phyloP scores from a whole-genome alignment of 2,329 filamentous ascomycete genomes.

The Ceratocystis cubensis region DNA sequence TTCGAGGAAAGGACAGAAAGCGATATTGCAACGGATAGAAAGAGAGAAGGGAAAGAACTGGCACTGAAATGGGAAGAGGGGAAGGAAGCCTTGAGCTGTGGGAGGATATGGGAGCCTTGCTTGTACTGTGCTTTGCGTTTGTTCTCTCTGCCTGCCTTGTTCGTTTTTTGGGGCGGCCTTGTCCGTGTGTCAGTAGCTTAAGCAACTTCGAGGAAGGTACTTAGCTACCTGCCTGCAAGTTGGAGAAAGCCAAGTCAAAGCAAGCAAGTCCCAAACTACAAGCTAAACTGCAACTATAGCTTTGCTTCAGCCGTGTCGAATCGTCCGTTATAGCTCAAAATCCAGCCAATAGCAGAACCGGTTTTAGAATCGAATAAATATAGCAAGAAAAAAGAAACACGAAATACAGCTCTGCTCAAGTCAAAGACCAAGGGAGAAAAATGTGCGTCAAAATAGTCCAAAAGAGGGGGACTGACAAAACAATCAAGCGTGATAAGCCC shows the following conservation, averaged over 20 bases:
- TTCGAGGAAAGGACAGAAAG: not conserved
- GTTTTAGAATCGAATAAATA: not conserved
- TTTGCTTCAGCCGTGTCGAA: conserved; percentile 7
- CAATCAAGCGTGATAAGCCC: not conserved
- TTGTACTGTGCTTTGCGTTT: not conserved
- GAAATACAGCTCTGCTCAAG: not conserved
- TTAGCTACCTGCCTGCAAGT: not conserved
- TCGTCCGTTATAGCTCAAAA: not conserved
- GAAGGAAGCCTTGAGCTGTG: not conserved
- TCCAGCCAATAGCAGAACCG: not conserved
- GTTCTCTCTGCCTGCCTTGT: not conserved
- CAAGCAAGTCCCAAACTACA: not conserved
- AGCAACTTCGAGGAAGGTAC: not conserved
- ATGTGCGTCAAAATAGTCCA: not conserved
- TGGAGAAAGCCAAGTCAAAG: not conserved
- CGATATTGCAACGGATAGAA: not conserved
- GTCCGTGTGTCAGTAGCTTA: not conserved
- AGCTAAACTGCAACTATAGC: not conserved
- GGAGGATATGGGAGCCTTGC: not conserved
- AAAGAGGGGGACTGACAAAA: conserved; percentile 1
- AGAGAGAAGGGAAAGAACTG: not conserved
- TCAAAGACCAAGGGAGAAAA: not conserved
- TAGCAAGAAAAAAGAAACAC: not conserved
- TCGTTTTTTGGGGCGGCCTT: not conserved
- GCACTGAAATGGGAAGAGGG: not conserved